Percentiles rank a stretch among this genome's conserved stretches.
These are phyloP conservation scores for Geum urbanum DNA, from an alignment of 306 rosid genomes.

Conservation along the genomic window DNA sequence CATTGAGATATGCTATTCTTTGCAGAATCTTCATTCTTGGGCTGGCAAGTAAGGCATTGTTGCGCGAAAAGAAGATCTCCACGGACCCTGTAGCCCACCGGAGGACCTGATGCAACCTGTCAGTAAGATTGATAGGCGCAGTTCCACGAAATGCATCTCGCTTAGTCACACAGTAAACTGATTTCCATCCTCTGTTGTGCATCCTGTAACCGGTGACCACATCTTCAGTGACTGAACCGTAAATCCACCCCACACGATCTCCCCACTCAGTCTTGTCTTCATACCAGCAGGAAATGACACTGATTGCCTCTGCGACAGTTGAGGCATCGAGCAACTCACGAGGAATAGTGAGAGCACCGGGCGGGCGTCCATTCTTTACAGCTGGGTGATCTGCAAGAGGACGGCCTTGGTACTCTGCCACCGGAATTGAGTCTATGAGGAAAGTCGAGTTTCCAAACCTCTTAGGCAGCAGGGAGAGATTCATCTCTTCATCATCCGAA, in stretches of 20 bases:
- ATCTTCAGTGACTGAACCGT: constrained; percentile 95
- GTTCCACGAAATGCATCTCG: constrained; percentile 97
- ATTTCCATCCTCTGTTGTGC: constrained; percentile 98
- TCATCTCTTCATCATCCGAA: constrained; percentile 87
- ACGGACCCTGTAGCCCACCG: constrained; percentile 99
- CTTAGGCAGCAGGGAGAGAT: constrained; percentile 70
- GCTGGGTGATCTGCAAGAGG: constrained; percentile 99
- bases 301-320: constrained; percentile 91
- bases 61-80: constrained; percentile 92
- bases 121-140: constrained; percentile 94
- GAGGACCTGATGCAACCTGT: constrained; percentile 89
- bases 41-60: constrained; percentile 85
- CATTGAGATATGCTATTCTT: constrained; percentile 87
- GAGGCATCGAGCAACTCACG: constrained; percentile 93
- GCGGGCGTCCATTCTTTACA: constrained; percentile 84
- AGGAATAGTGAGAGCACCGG: constrained; percentile 78
- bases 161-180: constrained; percentile 90
- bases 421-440: constrained; percentile 88
- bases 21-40: constrained; percentile 81
- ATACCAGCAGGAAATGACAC: constrained; percentile 96
- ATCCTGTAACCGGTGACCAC: constrained; percentile 95
- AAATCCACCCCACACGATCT: constrained; percentile 94
- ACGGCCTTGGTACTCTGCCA: constrained; percentile 96
- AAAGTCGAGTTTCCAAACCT: constrained; percentile 86
- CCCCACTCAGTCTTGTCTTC: constrained; percentile 99